Evolutionary conservation across 257 asterid species (phyloP).

Genomic region (Solanum okadae): DNA sequence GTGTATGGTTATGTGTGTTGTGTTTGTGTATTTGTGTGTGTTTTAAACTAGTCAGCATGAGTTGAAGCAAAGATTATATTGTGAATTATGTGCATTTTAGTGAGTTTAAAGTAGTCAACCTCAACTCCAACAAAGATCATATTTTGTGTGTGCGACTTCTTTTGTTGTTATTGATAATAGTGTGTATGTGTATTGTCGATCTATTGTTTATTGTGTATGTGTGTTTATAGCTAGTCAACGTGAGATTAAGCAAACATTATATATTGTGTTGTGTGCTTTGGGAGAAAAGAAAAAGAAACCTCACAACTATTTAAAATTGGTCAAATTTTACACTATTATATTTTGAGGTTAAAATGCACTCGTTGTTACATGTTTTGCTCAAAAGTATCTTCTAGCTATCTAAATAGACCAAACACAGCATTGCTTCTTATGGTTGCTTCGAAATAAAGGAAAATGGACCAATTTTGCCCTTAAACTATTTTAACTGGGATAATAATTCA

Average conservation of each 20-base stretch:
- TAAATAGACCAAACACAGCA: too few species aligned
- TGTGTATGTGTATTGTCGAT: background rate
- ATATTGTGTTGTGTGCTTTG: background rate
- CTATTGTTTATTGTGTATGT: background rate
- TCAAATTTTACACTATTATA: background rate
- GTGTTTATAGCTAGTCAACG: background rate
- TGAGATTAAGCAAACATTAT: background rate
- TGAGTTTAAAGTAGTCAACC: background rate
- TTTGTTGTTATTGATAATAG: too few species aligned
- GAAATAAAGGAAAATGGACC: too few species aligned
- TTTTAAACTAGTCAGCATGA: background rate
- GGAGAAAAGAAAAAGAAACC: background rate
- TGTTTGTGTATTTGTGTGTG: background rate
- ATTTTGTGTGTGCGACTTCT: background rate
- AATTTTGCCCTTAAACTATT: too few species aligned
- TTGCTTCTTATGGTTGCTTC: too few species aligned
- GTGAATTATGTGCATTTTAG: background rate
- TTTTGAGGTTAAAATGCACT: background rate
- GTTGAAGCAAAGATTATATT: background rate
- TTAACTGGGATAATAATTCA: too few species aligned
- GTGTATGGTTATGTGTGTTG: background rate
- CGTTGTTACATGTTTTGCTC: too few species aligned
- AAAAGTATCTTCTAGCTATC: too few species aligned
- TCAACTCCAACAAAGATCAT: background rate
- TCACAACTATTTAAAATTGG: background rate